phyloP scores from a whole-genome alignment of 1,284 basidiomycete species.

The Pulveroboletus sp. region DNA sequence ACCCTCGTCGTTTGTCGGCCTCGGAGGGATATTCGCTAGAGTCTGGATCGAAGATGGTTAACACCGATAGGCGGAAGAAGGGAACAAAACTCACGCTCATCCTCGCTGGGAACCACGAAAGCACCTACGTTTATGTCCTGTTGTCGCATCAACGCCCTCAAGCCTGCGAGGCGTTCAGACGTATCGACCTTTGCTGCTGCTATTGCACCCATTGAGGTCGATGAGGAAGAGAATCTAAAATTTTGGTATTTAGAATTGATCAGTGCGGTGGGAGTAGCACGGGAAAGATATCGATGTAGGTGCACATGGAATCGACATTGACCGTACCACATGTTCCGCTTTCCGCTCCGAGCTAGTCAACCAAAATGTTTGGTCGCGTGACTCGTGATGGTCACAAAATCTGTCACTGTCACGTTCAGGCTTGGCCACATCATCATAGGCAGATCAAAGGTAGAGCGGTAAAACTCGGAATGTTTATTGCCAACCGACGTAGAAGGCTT shows the following conservation, averaged over 20 bases:
- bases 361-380: slow-evolving; percentile 6
- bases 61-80: not conserved
- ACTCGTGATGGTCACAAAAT: not conserved
- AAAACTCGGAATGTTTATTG: too few relatives aligned
- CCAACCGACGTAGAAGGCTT: too few relatives aligned
- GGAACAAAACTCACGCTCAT: slow-evolving; percentile 67
- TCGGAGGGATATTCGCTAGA: slow-evolving; percentile 87
- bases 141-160: slow-evolving; percentile 68
- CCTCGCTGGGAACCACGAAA: slow-evolving; percentile 83
- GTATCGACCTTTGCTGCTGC: slow-evolving; percentile 61
- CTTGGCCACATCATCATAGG: too few relatives aligned
- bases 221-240: slow-evolving; percentile 17
- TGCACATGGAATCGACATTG: slow-evolving; percentile 19
- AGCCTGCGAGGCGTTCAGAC: slow-evolving; percentile 54
- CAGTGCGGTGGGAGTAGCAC: slow-evolving; percentile 3
- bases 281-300: slow-evolving; percentile 27
- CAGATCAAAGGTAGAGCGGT: too few relatives aligned
- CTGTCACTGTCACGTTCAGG: too few relatives aligned
- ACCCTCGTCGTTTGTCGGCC: slow-evolving; percentile 83
- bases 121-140: slow-evolving; percentile 62
- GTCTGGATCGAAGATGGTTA: slow-evolving; percentile 50
- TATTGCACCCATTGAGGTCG: slow-evolving; percentile 33
- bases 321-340: slow-evolving; percentile 32
- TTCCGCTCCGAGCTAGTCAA: slow-evolving; percentile 24
- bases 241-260: not conserved